Percentiles rank a stretch among this genome's conserved stretches.
These are phyloP conservation scores for Omphalea diandra DNA, from an alignment of 441 rosid genomes.

Conservation along the genomic window DNA sequence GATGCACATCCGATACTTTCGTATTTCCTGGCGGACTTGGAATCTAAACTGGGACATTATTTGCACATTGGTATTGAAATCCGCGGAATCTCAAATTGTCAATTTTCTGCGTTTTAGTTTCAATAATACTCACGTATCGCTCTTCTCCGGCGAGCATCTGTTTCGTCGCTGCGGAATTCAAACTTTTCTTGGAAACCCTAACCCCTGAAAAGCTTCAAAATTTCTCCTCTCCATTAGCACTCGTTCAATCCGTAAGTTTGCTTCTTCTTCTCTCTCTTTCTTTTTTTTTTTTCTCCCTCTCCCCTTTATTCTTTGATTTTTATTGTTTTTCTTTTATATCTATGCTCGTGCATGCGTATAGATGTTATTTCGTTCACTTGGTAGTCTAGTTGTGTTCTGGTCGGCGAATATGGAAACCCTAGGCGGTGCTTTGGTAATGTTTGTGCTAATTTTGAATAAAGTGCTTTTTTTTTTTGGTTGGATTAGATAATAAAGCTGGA, in stretches of 20 bases:
- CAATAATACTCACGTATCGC: not conserved
- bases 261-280: not conserved
- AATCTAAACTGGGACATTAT: conserved; percentile 7
- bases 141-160: not conserved
- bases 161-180: not conserved
- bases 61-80: not conserved
- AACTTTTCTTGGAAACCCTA: not conserved
- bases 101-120: too few relatives aligned
- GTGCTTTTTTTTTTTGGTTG: not conserved
- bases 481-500: too few relatives aligned
- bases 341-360: too few relatives aligned
- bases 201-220: not conserved
- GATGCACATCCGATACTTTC: too few relatives aligned
- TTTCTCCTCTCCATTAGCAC: not conserved
- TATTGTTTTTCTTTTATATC: too few relatives aligned
- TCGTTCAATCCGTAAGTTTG: conserved; percentile 7
- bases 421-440: not conserved
- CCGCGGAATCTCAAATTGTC: too few relatives aligned
- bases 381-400: not conserved
- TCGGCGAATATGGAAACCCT: not conserved
- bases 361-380: not conserved
- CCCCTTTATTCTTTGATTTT: not conserved
- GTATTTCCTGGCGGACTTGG: conserved; percentile 10
- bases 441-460: not conserved
- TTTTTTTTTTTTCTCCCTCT: too few relatives aligned